phyloP scores from a whole-genome alignment of 1,284 basidiomycete genomes.

The Cerrena zonata region DNA sequence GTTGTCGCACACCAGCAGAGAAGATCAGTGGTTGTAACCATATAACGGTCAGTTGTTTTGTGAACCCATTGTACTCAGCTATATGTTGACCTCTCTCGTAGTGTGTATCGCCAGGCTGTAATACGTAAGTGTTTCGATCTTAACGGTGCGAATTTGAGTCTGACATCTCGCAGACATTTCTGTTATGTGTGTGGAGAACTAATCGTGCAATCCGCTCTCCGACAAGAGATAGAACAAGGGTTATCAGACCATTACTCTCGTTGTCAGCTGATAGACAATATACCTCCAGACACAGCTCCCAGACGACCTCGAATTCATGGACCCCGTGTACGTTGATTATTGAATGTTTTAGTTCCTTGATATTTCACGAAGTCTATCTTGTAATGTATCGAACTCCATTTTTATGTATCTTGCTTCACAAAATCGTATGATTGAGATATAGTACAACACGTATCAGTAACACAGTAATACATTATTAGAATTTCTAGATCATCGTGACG shows the following conservation, averaged over 20 bases:
- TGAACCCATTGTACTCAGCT: not conserved
- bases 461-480: too few species aligned
- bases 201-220: constrained; percentile 45
- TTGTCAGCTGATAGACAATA: constrained; percentile 28
- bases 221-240: constrained; percentile 37
- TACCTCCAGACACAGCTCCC: too few species aligned
- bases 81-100: constrained; percentile 18
- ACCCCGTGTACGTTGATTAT: not conserved
- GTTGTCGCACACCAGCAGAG: constrained; percentile 53
- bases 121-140: constrained; percentile 36
- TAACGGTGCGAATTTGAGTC: not conserved
- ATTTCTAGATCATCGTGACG: too few species aligned
- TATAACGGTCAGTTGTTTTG: constrained; percentile 44
- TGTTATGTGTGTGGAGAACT: constrained; percentile 51
- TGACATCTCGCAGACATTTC: constrained; percentile 42
- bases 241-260: constrained; percentile 40
- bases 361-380: too few species aligned
- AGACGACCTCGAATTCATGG: too few species aligned
- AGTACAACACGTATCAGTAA: too few species aligned
- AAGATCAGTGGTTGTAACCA: constrained; percentile 59
- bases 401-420: too few species aligned
- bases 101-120: constrained; percentile 56
- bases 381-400: too few species aligned
- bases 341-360: too few species aligned
- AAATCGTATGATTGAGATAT: too few species aligned